Evolutionary conservation across 371 early-diverging fungal genomes (phyloP), one percentile per base, ranked within the genome.

Genomic region (Blakeslea trispora): DNA sequence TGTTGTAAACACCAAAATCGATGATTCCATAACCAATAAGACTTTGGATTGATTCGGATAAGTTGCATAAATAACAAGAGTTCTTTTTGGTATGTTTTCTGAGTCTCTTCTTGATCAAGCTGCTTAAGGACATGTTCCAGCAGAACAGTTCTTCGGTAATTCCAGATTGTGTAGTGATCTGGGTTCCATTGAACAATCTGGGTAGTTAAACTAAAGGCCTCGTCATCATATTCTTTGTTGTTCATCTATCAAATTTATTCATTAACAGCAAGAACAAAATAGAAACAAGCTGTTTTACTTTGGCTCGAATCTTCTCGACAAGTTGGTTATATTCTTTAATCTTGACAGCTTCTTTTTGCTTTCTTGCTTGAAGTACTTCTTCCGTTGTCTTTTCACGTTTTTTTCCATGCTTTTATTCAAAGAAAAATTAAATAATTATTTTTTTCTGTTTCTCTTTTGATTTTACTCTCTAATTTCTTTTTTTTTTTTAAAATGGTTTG

Each of bases 11-110:
- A 82, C 96, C 96, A 98, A 32, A 87, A 68, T 10, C 98, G 87
- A 75, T 98, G 98, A 69, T 93, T 93, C 93, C 95, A 97, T 59
- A 93, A 82, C 88, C 92, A 96, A 68, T 95, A 95, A 11, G 91
- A 92, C 69, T 95, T 95, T 19, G 93, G 92, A 57, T 89, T 87
- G 43, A 79, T 80, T 48, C 63, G 71, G 22, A 90, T 79, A 21
- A 86, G 66, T 34, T 83, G 82, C 70, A 86, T 74, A 50, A 90
- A 73, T 24, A 90, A 80, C 19, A 60, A 74, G 3, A 92, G 76
- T 53, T 92, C 93, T 17, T 69, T 55, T n/a, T 74, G 62, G 53
- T 72, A 75, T 34, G 37, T 10, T 46, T 69, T 53, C 67, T 71
- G 55, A 71, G 63, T 50, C 61, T 79, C 48, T 42, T 55, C 42